A percentile compares a stretch with the other conserved stretches of the same genome.
Evolutionary conservation across 805 yeast species (phyloP).

Genomic region (Starmerella roubikii): DNA sequence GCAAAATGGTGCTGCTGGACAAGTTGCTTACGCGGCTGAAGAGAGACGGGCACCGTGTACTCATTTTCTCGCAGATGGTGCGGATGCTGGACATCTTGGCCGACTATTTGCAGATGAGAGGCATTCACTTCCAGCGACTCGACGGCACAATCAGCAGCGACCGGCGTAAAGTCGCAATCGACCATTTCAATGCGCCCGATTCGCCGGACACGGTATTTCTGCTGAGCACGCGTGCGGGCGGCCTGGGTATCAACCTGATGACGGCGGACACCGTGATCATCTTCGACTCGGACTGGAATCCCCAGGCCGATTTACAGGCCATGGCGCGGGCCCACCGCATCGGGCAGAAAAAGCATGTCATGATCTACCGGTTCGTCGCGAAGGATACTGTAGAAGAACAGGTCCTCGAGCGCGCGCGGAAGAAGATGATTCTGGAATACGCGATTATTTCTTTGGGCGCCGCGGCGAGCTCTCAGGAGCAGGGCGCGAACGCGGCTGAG

Average conservation of each 20-base stretch:
- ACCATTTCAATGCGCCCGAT: constrained; percentile 88
- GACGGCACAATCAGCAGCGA: constrained; percentile 96
- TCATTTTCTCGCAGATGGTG: constrained; percentile 95
- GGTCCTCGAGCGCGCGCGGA: constrained; percentile 88
- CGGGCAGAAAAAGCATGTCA: constrained; percentile 97
- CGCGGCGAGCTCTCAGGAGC: constrained; percentile 31
- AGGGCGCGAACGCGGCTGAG: constrained; percentile 38
- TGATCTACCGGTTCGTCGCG: constrained; percentile 94
- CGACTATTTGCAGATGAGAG: constrained; percentile 78
- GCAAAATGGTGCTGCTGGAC: constrained; percentile 93
- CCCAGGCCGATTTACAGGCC: constrained; percentile 97
- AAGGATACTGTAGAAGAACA: constrained; percentile 98
- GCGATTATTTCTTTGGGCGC: constrained; percentile 96
- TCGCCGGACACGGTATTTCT: constrained; percentile 84
- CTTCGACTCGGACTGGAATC: constrained; percentile 98
- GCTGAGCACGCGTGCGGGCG: constrained; percentile 95
- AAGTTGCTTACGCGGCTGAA: constrained; percentile 69
- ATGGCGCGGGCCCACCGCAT: constrained; percentile 99
- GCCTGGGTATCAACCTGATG: constrained; percentile 94
- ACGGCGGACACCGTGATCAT: constrained; percentile 98
- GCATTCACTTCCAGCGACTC: constrained; percentile 75
- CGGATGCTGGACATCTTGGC: constrained; percentile 89
- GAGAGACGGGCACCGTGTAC: constrained; percentile 90
- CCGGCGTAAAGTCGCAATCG: constrained; percentile 86
- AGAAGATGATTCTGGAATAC: constrained; percentile 95